Conservation (phyloP, 768 basidiomycete species). For the Holtermannia corniformis region DNA sequence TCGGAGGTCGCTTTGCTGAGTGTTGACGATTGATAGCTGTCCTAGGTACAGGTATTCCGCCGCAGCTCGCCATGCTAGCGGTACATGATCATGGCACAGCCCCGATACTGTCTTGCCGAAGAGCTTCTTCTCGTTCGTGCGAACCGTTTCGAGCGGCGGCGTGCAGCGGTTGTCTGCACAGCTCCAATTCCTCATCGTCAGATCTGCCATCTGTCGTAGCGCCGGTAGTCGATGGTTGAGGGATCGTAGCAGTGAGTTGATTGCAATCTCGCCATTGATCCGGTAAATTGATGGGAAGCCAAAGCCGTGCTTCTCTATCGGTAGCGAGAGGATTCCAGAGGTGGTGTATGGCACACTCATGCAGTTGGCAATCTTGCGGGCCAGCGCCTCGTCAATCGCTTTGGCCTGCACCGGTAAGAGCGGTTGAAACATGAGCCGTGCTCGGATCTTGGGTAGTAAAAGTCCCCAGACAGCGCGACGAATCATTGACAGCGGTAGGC, state of each 20-base stretch:
- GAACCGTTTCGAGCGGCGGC: neutral
- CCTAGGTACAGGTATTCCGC: neutral
- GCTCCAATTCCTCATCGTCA: slow-evolving; percentile 8
- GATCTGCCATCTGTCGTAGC: slow-evolving; percentile 1
- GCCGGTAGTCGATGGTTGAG: slow-evolving; percentile 13
- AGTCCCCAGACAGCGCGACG: slow-evolving; percentile 1
- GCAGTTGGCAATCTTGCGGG: slow-evolving; percentile 4
- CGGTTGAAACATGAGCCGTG: slow-evolving; percentile 5
- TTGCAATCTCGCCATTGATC: slow-evolving; percentile 13
- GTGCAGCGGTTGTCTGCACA: neutral
- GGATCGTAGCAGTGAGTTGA: slow-evolving; percentile 1
- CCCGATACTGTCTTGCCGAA: too few relatives aligned
- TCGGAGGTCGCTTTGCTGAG: too few relatives aligned
- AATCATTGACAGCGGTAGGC: slow-evolving; percentile 5
- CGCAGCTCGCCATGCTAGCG: neutral
- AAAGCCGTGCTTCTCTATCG: slow-evolving; percentile 5
- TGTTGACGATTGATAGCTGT: slow-evolving; percentile 1
- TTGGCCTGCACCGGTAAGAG: neutral
- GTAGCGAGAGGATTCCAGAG: slow-evolving; percentile 1
- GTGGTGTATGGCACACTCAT: neutral
- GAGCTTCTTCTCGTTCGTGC: neutral
- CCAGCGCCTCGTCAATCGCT: slow-evolving; percentile 1
- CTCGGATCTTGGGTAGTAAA: slow-evolving; percentile 3
- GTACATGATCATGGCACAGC: too few relatives aligned
- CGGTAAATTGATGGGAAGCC: slow-evolving; percentile 8